Evolutionary conservation across 257 asterid species (phyloP).

Genomic region (Gentiana straminea): DNA sequence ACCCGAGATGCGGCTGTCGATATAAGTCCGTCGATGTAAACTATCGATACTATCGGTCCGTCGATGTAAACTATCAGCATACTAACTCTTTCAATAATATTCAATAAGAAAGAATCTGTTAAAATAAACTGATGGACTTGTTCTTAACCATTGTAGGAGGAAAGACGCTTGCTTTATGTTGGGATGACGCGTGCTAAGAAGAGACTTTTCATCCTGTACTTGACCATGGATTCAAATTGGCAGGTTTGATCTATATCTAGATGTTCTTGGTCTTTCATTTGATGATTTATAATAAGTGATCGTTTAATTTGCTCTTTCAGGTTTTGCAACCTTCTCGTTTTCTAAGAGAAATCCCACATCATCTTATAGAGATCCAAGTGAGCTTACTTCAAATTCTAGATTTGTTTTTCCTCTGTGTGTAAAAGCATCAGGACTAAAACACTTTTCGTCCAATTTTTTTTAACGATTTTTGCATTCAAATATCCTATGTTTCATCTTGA

Average conservation of each 20-base stretch:
- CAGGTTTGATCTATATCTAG: constrained; percentile 45
- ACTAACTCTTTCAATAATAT: too few species aligned
- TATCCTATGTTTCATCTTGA: too few species aligned
- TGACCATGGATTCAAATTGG: constrained; percentile 82
- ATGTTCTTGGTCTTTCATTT: constrained; percentile 7
- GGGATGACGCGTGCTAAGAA: constrained; percentile 95
- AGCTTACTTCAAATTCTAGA: not conserved
- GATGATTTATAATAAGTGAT: constrained; percentile 7
- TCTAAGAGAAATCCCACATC: constrained; percentile 80
- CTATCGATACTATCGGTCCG: too few species aligned
- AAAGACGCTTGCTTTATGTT: constrained; percentile 83
- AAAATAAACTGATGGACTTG: too few species aligned
- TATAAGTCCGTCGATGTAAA: too few species aligned
- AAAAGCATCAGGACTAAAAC: too few species aligned
- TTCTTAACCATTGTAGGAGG: constrained; percentile 50
- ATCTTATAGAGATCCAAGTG: constrained; percentile 66
- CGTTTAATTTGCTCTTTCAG: constrained; percentile 31
- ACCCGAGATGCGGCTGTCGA: too few species aligned
- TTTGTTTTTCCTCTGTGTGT: too few species aligned
- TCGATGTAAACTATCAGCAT: too few species aligned
- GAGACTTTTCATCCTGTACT: constrained; percentile 64
- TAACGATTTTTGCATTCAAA: too few species aligned
- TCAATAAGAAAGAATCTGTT: too few species aligned
- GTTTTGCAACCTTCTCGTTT: constrained; percentile 95
- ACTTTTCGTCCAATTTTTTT: too few species aligned